phyloP scores from a whole-genome alignment of 2,329 filamentous ascomycete genomes.

The Clonostachys chloroleuca region DNA sequence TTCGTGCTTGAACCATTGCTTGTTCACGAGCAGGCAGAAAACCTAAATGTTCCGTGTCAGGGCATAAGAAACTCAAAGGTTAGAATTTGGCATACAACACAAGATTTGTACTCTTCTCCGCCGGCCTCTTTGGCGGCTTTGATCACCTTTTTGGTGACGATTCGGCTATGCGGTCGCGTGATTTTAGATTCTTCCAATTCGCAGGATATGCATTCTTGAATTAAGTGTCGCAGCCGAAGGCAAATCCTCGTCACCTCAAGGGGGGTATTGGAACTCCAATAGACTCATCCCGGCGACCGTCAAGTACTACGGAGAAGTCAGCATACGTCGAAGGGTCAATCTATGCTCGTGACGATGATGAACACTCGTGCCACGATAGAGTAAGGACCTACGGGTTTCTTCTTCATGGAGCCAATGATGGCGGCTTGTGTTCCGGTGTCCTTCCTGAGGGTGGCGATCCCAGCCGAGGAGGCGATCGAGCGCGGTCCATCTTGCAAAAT shows the following conservation, averaged over 20 bases:
- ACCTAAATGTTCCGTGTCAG: conserved; percentile 57
- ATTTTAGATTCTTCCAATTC: conserved; percentile 76
- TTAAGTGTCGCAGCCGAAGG: conserved; percentile 82
- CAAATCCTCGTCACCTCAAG: conserved; percentile 85
- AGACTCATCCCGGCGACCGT: conserved; percentile 52
- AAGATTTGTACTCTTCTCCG: conserved; percentile 66
- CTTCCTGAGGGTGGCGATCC: conserved; percentile 8
- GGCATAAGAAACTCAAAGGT: conserved; percentile 36
- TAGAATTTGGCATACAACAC: conserved; percentile 49
- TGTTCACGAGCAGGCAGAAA: conserved; percentile 71
- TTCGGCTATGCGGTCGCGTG: conserved; percentile 74
- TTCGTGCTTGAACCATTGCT: conserved; percentile 75
- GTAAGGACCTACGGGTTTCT: conserved; percentile 32
- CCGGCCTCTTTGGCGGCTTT: conserved; percentile 79
- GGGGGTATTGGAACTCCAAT: conserved; percentile 67
- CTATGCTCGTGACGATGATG: neutral
- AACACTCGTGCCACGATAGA: neutral
- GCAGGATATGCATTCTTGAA: conserved; percentile 86
- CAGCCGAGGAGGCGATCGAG: conserved; percentile 21
- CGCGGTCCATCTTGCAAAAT: conserved; percentile 15
- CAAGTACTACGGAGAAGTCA: conserved; percentile 50
- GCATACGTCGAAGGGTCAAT: no score
- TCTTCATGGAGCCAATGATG: conserved; percentile 35
- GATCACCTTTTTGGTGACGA: conserved; percentile 80
- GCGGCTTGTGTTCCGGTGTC: conserved; percentile 6